phyloP scores from a whole-genome alignment of 1,284 basidiomycete species.

The Melampsora abietis-canadensis region DNA sequence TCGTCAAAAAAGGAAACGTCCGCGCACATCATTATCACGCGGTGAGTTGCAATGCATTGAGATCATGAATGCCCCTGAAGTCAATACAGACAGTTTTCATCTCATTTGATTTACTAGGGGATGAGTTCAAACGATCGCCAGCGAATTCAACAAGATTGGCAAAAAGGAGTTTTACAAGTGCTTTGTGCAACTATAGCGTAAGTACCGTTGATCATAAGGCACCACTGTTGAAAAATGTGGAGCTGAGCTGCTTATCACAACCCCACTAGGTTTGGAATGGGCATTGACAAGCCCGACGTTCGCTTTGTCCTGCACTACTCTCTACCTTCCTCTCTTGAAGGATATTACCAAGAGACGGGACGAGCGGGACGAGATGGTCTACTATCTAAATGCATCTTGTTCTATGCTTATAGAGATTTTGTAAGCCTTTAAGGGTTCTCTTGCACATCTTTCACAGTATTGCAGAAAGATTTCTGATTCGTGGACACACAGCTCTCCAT shows the following conservation, averaged over 20 bases:
- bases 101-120: slow-evolving; percentile 46
- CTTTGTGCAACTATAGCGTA: slow-evolving; percentile 75
- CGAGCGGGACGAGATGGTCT: slow-evolving; percentile 74
- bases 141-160: slow-evolving; percentile 70
- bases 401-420: slow-evolving; percentile 41
- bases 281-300: slow-evolving; percentile 85
- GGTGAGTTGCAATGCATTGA: slow-evolving; percentile 46
- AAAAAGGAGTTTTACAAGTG: slow-evolving; percentile 67
- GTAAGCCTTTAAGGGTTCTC: not conserved
- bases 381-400: slow-evolving; percentile 63
- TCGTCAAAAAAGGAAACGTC: slow-evolving; percentile 63
- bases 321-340: slow-evolving; percentile 60
- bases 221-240: too few relatives aligned
- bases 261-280: slow-evolving; percentile 75
- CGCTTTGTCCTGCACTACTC: slow-evolving; percentile 74
- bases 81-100: not conserved
- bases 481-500: slow-evolving; percentile 58
- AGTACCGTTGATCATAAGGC: not conserved
- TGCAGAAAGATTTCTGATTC: not conserved
- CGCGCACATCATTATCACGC: slow-evolving; percentile 83
- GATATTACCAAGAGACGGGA: slow-evolving; percentile 76
- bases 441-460: not conserved
- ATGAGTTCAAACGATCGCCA: slow-evolving; percentile 67
- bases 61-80: not conserved
- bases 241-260: too few relatives aligned